These are phyloP conservation scores for Fusarium haematococcum DNA, from an alignment of 2,329 filamentous ascomycete species.

Conservation along the genomic window DNA sequence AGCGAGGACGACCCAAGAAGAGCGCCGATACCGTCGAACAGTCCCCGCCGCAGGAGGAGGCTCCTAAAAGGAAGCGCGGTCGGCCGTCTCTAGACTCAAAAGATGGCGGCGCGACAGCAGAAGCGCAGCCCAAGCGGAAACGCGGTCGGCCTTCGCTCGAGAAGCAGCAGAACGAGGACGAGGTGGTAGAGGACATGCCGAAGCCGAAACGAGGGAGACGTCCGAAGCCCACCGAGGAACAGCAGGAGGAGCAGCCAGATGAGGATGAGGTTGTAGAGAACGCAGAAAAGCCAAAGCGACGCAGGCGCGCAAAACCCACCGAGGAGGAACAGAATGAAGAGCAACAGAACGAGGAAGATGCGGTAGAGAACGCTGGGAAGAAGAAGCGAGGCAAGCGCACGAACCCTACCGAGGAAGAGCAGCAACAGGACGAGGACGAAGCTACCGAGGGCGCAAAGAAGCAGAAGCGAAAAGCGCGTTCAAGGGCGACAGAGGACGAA, in stretches of 20 bases:
- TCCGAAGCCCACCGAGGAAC: slow-evolving; percentile 18
- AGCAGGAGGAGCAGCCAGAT: neutral
- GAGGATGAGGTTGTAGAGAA: neutral
- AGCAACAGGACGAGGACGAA: neutral
- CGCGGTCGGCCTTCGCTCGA: slow-evolving; percentile 50
- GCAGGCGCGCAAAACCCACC: neutral
- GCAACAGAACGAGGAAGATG: neutral
- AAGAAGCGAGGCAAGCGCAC: neutral
- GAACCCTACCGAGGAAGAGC: neutral
- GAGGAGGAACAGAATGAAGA: slow-evolving; percentile 17
- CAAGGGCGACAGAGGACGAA: neutral
- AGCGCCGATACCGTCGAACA: slow-evolving; percentile 11
- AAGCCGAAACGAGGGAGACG: slow-evolving; percentile 31
- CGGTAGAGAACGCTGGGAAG: neutral
- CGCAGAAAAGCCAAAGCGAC: neutral
- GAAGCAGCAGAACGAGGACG: slow-evolving; percentile 16
- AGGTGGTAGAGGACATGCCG: slow-evolving; percentile 21
- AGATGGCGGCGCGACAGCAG: slow-evolving; percentile 6
- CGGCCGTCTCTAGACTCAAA: slow-evolving; percentile 40
- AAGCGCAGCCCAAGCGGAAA: slow-evolving; percentile 49
- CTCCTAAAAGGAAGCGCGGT: slow-evolving; percentile 44
- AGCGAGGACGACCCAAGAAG: slow-evolving; percentile 33
- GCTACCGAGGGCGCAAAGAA: neutral
- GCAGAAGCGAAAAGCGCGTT: neutral
- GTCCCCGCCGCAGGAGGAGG: slow-evolving; percentile 16